Percentiles rank a stretch among this genome's conserved stretches.
phyloP scores from a whole-genome alignment of 208 protist genomes.

The Vickermania spadyakhi region DNA sequence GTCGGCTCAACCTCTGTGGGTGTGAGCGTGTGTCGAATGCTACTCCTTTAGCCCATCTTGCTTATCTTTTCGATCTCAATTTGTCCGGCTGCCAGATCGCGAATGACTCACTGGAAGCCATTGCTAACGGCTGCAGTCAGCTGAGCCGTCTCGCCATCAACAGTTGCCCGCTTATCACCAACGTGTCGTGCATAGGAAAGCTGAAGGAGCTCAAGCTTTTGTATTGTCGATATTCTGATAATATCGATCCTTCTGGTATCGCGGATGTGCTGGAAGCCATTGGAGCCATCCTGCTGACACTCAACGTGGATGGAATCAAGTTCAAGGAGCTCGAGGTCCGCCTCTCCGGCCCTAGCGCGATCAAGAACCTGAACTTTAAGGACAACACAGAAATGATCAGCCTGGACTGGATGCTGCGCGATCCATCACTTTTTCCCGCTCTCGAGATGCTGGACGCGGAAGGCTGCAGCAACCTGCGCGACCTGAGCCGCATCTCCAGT shows the following conservation, averaged over 20 bases:
- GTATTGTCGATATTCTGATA: slow-evolving; percentile 67
- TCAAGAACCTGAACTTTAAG: slow-evolving; percentile 65
- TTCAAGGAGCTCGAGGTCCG: slow-evolving; percentile 28
- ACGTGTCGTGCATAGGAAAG: slow-evolving; percentile 26
- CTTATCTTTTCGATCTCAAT: slow-evolving; percentile 61
- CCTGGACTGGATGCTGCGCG: not conserved
- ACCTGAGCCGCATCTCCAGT: not conserved
- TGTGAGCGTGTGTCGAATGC: slow-evolving; percentile 55
- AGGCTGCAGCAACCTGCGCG: not conserved
- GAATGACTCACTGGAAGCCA: slow-evolving; percentile 34
- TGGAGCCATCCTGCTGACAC: slow-evolving; percentile 39
- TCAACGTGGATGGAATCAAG: slow-evolving; percentile 59
- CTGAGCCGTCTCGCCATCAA: slow-evolving; percentile 67
- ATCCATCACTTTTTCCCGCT: not conserved
- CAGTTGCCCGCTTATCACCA: slow-evolving; percentile 47
- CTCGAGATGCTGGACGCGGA: slow-evolving; percentile 1
- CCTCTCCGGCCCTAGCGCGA: slow-evolving; percentile 16
- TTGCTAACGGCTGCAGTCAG: slow-evolving; percentile 38
- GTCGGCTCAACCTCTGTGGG: slow-evolving; percentile 62
- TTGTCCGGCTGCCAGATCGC: slow-evolving; percentile 39
- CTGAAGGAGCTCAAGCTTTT: slow-evolving; percentile 57
- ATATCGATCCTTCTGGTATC: slow-evolving; percentile 42
- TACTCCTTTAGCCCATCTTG: slow-evolving; percentile 29
- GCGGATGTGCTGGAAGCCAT: slow-evolving; percentile 26
- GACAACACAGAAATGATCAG: slow-evolving; percentile 28